These are phyloP conservation scores for Basidioascus undulatus DNA, from an alignment of 768 basidiomycete species.

Conservation along the genomic window DNA sequence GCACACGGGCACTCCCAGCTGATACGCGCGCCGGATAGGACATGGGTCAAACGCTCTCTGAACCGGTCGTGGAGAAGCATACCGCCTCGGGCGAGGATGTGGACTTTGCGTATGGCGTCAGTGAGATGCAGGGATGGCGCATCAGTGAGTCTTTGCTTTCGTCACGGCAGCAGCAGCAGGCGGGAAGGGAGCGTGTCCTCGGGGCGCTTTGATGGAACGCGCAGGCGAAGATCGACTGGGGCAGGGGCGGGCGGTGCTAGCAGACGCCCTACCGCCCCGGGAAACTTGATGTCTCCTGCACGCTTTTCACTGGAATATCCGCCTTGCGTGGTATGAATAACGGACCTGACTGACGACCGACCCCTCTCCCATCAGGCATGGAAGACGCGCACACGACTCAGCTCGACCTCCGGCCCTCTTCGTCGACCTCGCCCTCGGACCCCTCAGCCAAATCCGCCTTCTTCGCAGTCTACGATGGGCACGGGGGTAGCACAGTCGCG, in stretches of 20 bases:
- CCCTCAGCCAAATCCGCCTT: slow-evolving; percentile 25
- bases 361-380: slow-evolving; percentile 41
- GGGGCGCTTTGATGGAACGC: no score
- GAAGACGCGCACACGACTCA: slow-evolving; percentile 76
- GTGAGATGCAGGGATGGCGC: slow-evolving; percentile 99
- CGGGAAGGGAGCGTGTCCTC: no score
- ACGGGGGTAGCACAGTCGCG: slow-evolving; percentile 82
- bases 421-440: slow-evolving; percentile 7
- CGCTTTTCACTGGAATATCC: no score
- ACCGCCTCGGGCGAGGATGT: slow-evolving; percentile 47
- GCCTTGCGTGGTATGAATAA: no score
- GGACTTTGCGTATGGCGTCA: slow-evolving; percentile 37
- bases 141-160: slow-evolving; percentile 62
- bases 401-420: slow-evolving; percentile 31
- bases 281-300: no score
- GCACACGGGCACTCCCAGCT: no score
- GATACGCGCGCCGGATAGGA: no score
- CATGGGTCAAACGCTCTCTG: slow-evolving; percentile 66
- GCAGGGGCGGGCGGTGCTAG: no score
- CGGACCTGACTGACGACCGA: no score
- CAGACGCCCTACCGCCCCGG: no score
- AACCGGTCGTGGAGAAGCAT: slow-evolving; percentile 62
- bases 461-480: slow-evolving; percentile 95
- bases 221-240: no score
- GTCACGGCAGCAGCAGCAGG: no score